These are phyloP conservation scores for Glutinoglossum americanum DNA, from an alignment of 495 filamentous ascomycete species.

Conservation along the genomic window DNA sequence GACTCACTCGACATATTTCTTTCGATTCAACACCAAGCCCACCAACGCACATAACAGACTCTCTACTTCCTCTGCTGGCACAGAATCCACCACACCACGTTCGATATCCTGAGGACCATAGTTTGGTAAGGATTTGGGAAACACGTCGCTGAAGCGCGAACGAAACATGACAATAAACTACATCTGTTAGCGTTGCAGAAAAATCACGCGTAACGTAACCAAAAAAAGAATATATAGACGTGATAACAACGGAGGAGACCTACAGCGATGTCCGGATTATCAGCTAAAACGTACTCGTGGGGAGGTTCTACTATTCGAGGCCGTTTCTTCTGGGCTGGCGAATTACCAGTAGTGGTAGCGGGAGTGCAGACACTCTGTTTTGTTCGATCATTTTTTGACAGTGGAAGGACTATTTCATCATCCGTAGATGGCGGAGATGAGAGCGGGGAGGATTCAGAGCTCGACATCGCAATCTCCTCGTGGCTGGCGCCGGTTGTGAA, in stretches of 20 bases:
- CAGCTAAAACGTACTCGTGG: constrained; percentile 71
- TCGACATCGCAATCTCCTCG: constrained; percentile 1
- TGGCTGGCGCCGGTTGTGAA: background rate
- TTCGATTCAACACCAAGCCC: constrained; percentile 75
- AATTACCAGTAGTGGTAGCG: background rate
- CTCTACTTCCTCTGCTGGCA: constrained; percentile 71
- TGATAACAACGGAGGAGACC: constrained; percentile 22
- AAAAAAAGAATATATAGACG: constrained; percentile 12
- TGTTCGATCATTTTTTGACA: background rate
- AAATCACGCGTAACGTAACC: constrained; percentile 16
- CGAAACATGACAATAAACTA: constrained; percentile 98
- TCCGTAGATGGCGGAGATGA: constrained; percentile 6
- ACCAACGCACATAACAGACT: constrained; percentile 74
- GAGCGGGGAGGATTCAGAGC: constrained; percentile 7
- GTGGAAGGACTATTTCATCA: constrained; percentile 1
- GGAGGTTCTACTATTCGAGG: constrained; percentile 57
- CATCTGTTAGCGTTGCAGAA: constrained; percentile 13
- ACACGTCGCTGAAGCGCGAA: constrained; percentile 71
- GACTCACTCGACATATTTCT: constrained; percentile 93
- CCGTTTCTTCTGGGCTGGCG: constrained; percentile 2
- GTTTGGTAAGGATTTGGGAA: constrained; percentile 67
- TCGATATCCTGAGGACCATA: constrained; percentile 93
- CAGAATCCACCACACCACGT: constrained; percentile 49
- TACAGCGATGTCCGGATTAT: constrained; percentile 76
- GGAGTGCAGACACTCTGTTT: background rate